These are phyloP conservation scores for Zygoascus sp. DNA, from an alignment of 1,139 yeast genomes.

Conservation along the genomic window DNA sequence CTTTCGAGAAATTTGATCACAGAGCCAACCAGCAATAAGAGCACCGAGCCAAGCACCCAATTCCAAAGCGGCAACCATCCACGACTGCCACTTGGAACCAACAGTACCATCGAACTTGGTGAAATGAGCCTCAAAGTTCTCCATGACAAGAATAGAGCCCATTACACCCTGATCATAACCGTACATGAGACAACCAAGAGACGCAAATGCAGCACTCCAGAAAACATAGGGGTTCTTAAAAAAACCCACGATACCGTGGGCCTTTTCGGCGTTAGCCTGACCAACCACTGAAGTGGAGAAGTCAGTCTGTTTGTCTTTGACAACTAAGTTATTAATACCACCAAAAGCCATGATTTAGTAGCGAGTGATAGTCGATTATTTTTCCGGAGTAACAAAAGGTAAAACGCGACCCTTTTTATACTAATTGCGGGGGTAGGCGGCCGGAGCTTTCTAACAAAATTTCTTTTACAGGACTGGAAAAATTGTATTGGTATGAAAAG, in stretches of 20 bases:
- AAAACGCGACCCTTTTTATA: background rate
- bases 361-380: background rate
- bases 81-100: conserved; percentile 48
- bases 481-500: no score
- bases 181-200: conserved; percentile 33
- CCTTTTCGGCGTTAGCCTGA: conserved; percentile 20
- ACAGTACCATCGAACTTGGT: conserved; percentile 48
- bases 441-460: background rate
- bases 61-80: conserved; percentile 32
- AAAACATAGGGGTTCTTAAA: conserved; percentile 30
- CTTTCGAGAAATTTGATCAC: conserved; percentile 31
- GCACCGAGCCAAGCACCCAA: conserved; percentile 34
- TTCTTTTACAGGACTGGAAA: background rate
- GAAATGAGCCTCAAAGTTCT: conserved; percentile 44
- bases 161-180: conserved; percentile 48
- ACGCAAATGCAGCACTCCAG: conserved; percentile 38
- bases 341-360: background rate
- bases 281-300: conserved; percentile 26
- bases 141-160: conserved; percentile 54
- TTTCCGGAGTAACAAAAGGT: background rate
- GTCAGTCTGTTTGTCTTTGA: conserved; percentile 15
- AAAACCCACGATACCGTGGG: conserved; percentile 21
- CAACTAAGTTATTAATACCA: conserved; percentile 4
- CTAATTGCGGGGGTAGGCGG: background rate
- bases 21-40: conserved; percentile 25